Percentiles rank a stretch among this genome's conserved stretches.
Evolutionary conservation across 2,329 filamentous ascomycete species (phyloP).

Genomic region (Cladosporium halotolerans): DNA sequence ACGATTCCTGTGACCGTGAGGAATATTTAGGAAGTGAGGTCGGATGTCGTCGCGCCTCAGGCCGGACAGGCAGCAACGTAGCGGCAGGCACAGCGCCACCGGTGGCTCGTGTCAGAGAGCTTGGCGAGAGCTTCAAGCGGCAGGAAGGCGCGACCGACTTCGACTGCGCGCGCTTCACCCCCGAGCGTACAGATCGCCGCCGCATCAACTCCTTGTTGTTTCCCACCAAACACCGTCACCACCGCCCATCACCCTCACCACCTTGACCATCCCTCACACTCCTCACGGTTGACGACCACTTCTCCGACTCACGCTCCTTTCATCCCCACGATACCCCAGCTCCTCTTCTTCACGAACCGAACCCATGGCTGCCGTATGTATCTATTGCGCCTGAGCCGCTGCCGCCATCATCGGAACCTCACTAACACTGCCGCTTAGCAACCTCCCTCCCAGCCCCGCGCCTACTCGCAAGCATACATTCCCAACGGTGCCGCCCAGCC

Average conservation of each 20-base stretch:
- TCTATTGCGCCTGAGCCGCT: not conserved
- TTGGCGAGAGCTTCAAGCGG: too few relatives aligned
- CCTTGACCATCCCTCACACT: not conserved
- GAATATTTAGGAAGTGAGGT: not conserved
- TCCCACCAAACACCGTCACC: not conserved
- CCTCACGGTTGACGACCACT: not conserved
- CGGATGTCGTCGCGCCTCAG: too few relatives aligned
- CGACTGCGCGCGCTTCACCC: slow-evolving; percentile 42
- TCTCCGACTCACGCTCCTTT: not conserved
- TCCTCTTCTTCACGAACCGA: slow-evolving; percentile 7
- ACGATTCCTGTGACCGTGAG: not conserved
- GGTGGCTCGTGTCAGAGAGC: too few relatives aligned
- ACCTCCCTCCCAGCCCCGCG: slow-evolving; percentile 46
- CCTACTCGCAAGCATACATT: slow-evolving; percentile 43
- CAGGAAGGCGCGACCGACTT: slow-evolving; percentile 37
- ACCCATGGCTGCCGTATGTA: slow-evolving; percentile 11
- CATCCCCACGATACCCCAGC: slow-evolving; percentile 2
- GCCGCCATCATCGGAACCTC: not conserved
- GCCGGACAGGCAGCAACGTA: too few relatives aligned
- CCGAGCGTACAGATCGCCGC: too few relatives aligned
- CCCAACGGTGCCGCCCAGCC: slow-evolving; percentile 38
- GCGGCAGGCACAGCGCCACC: too few relatives aligned
- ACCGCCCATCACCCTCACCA: not conserved
- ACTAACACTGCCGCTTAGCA: slow-evolving; percentile 33
- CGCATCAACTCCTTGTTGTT: not conserved